Evolutionary conservation across 805 yeast genomes (phyloP), one percentile per base, ranked within the genome.

Genomic region (Cyberlindnera sargentensis): DNA sequence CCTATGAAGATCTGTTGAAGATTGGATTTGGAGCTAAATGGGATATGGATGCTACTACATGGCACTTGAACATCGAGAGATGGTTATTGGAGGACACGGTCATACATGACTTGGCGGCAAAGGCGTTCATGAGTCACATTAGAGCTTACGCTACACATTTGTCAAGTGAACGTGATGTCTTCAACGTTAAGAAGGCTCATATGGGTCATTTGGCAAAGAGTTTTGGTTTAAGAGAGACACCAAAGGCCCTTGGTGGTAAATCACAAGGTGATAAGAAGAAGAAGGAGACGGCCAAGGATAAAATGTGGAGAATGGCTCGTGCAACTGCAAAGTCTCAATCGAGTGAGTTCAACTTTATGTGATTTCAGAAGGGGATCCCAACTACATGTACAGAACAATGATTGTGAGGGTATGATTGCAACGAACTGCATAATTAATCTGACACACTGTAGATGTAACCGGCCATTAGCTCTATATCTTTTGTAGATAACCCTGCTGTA

Each of bases 81-180:
- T 83, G 95, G 84, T 69, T 91, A 15, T 65, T 93, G 39, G 93
- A 78, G 50, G 86, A 85, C 54, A 62, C 72, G 1, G 53, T 53
- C 2, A 76, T 78, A 6, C 80, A 79, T 40, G 79, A 75, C 11
- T 59, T 73, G 34, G 97, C 99, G 1, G 75, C 78, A 5, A 77
- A 81, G 56, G 98, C 87, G 3, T 93, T 86, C 59, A 78, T 84
- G 11, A 82, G 95, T 47, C 98, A 91, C 60, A 71, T 93, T 35
- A 76, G 98, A 57, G 99, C 99, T 0, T 93, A 93, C 60, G 87
- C 99, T 5, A 93, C 99, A 0, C 99, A 93, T 68, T 75, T 89
- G 45, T 70, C 90, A 0, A 55, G 79, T 2, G 99, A 93, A 62
- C 77, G 90, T 58, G 76, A 72, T 39, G 78, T 74, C 49, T 93